phyloP scores from a whole-genome alignment of 1,139 yeast genomes.

The Lodderomyces oxycetoniae region DNA sequence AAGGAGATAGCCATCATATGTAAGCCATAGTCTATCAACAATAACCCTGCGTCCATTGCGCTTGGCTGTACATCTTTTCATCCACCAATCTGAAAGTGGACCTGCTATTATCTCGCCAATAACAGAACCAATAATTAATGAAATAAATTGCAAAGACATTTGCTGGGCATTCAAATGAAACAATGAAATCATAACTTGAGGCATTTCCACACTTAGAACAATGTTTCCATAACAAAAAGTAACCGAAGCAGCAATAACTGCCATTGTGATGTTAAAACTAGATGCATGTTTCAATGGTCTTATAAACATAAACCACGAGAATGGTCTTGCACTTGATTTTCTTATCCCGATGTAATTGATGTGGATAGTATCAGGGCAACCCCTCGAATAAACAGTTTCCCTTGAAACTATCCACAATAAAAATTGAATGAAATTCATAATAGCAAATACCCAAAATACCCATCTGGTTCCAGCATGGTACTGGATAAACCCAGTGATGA shows the following conservation, averaged over 20 bases:
- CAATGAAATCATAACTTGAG: constrained; percentile 19
- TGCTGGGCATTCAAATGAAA: constrained; percentile 21
- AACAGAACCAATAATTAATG: constrained; percentile 21
- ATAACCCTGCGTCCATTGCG: constrained; percentile 16
- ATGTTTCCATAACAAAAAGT: constrained; percentile 22
- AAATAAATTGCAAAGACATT: constrained; percentile 21
- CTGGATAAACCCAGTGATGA: constrained; percentile 16
- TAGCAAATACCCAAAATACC: constrained; percentile 15
- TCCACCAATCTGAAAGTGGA: constrained; percentile 24
- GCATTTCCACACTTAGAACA: constrained; percentile 22
- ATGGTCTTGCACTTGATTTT: constrained; percentile 7
- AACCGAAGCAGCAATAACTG: constrained; percentile 19
- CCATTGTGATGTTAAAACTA: constrained; percentile 12
- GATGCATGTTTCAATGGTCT: constrained; percentile 15
- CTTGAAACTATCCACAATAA: constrained; percentile 12
- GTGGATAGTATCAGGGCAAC: constrained; percentile 3
- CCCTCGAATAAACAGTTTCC: constrained; percentile 15
- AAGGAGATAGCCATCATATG: constrained; percentile 20
- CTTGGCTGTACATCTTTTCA: constrained; percentile 14
- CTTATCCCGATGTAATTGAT: constrained; percentile 9
- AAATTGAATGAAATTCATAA: constrained; percentile 15
- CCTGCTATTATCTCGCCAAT: constrained; percentile 24
- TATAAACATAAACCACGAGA: constrained; percentile 10
- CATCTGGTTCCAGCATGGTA: constrained; percentile 15
- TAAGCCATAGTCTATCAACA: constrained; percentile 20